Evolutionary conservation across 2,329 filamentous ascomycete species (phyloP).

Genomic region (Fusarium miscanthi): DNA sequence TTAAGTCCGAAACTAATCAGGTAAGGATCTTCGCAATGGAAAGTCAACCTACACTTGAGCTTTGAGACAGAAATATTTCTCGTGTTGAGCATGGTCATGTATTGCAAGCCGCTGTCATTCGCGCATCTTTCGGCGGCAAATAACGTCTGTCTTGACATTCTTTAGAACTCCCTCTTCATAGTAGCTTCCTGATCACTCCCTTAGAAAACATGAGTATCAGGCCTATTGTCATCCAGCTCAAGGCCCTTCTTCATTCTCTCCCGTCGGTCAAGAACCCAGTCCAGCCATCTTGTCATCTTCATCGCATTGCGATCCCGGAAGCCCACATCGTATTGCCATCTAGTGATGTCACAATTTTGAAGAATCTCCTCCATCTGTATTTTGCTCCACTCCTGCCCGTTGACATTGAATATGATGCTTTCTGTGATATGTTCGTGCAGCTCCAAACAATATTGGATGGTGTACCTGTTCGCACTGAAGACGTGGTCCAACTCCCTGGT

Average conservation of each 20-base stretch:
- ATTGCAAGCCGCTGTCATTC: too few species aligned
- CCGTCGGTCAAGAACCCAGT: background rate
- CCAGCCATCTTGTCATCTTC: background rate
- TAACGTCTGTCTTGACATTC: too few species aligned
- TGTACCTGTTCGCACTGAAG: background rate
- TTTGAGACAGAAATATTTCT: too few species aligned
- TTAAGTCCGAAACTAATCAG: background rate
- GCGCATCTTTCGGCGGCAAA: too few species aligned
- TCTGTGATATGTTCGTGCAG: background rate
- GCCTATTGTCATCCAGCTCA: background rate
- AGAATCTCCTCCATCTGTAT: background rate
- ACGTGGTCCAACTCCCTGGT: accelerated
- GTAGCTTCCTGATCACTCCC: too few species aligned
- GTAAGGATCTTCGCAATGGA: background rate
- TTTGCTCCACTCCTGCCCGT: background rate
- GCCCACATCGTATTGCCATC: too few species aligned
- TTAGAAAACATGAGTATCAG: accelerated
- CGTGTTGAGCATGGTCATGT: too few species aligned
- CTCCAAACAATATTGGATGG: background rate
- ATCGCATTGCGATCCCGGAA: too few species aligned
- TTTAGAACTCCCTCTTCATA: too few species aligned
- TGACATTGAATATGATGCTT: background rate
- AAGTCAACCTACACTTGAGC: background rate
- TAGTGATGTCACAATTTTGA: too few species aligned
- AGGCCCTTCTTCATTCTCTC: background rate